Percentiles rank a stretch among this genome's conserved stretches.
Evolutionary conservation across 2,329 filamentous ascomycete genomes (phyloP).

Genomic region (Fusarium zealandicum): DNA sequence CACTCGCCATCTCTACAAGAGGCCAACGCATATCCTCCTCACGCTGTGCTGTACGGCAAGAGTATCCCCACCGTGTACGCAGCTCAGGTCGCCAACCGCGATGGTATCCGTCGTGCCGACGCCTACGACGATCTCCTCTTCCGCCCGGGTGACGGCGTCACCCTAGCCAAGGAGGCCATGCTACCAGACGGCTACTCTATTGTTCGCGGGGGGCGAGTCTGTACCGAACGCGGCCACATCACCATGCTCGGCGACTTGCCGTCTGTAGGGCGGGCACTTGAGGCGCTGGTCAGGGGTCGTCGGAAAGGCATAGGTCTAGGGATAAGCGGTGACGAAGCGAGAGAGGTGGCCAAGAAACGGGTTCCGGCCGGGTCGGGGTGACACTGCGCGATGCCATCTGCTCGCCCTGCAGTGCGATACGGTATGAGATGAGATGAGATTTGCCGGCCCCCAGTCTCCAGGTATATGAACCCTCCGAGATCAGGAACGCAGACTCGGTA

Average conservation of each 20-base stretch:
- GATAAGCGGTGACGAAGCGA: conserved; percentile 7
- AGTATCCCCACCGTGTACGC: conserved; percentile 85
- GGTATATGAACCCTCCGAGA: neutral
- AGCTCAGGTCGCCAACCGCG: conserved; percentile 74
- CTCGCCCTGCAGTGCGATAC: conserved; percentile 12
- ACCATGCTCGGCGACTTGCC: conserved; percentile 85
- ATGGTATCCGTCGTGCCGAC: conserved; percentile 77
- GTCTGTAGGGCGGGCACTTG: conserved; percentile 77
- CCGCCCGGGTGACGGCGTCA: conserved; percentile 87
- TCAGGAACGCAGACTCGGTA: neutral
- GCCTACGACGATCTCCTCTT: conserved; percentile 89
- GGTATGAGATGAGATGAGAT: conserved; percentile 15
- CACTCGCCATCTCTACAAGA: conserved; percentile 65
- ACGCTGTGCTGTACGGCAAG: conserved; percentile 86
- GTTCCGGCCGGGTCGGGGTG: conserved; percentile 18
- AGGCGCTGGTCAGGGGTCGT: conserved; percentile 71
- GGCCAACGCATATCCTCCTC: conserved; percentile 80
- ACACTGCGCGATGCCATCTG: conserved; percentile 19
- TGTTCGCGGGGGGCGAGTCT: conserved; percentile 76
- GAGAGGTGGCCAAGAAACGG: conserved; percentile 4
- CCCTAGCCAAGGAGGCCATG: conserved; percentile 85
- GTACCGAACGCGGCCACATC: conserved; percentile 85
- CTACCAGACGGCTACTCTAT: conserved; percentile 79
- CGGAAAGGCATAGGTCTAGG: conserved; percentile 76
- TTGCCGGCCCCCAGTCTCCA: neutral